Base-by-base conservation (phyloP, 2,329 filamentous ascomycete species). In the Calonectria leucothoes region DNA sequence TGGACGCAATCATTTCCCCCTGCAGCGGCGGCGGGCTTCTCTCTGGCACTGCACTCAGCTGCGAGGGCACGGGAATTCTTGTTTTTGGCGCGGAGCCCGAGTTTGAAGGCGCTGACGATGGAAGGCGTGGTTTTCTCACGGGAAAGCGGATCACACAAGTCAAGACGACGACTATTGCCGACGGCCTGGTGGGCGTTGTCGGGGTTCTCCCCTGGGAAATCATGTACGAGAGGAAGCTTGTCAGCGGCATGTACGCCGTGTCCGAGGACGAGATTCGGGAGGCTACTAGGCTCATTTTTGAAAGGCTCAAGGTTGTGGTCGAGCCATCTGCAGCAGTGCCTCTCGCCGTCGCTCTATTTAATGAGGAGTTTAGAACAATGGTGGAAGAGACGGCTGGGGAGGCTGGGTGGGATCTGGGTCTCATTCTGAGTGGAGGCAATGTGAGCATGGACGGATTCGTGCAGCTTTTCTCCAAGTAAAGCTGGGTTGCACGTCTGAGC, bases 1-100 rank as follows among this genome's bases (percentile, higher is more conserved):
- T 95, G 0, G 88, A 95, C 82, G 93, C 92, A 10, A 91, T 98
- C 55, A 93, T 98, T 25, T 91, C 95, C 0, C 95, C 96, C 0
- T 93, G 95, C 80, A 95, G 96, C 27, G 96, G 96, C 27, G 96
- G 96, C 10, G 96, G 96, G 3, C 92, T 98, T 88, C 91, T 98
- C 25, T 92, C 92, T 0, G 96, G 96, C 51, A 92, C 95, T 8
- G 95, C 96, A 12, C 92, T 96, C 3, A 94, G 93, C 75, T 92
- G 93, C 78, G 89, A 93, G 57, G 91, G 91, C n/a, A 96, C 94
- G 0, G 90, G 91, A 0, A 94, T 94, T 65, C 85, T 85, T 1
- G 95, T 98, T 1, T 98, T 97, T 83, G 96, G 95, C 25, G 93
- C 95, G 0, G 96, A 98, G 85, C 96, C 96, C 0, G 90, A 87